A percentile compares a stretch with the other conserved stretches of the same genome.
Evolutionary conservation across 208 protist genomes (phyloP).

Genomic region (Crithidia fasciculata): DNA sequence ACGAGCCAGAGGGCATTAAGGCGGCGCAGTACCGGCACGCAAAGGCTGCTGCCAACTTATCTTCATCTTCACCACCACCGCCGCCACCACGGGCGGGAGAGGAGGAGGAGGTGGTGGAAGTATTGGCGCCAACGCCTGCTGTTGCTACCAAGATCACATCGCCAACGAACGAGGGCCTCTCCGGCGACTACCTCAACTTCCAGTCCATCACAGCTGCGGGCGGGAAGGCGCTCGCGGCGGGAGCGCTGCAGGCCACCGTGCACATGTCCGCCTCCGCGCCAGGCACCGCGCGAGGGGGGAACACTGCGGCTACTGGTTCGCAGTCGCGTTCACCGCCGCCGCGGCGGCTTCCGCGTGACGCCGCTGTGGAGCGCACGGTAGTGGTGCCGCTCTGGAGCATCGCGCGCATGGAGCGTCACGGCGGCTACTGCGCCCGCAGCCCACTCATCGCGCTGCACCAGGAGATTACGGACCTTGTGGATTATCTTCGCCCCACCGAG

Average conservation of each 20-base stretch:
- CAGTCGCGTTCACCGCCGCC: too few relatives aligned
- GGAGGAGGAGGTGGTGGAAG: not conserved
- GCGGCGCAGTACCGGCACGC: slow-evolving; percentile 23
- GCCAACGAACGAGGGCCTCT: slow-evolving; percentile 37
- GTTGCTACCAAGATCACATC: too few relatives aligned
- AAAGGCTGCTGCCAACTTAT: not conserved
- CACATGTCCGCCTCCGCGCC: not conserved
- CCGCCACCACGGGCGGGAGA: not conserved
- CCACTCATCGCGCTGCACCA: slow-evolving; percentile 80
- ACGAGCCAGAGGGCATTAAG: slow-evolving; percentile 37
- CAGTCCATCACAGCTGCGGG: slow-evolving; percentile 6
- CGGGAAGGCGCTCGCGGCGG: slow-evolving; percentile 17
- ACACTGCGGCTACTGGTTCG: too few relatives aligned
- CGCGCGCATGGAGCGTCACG: slow-evolving; percentile 37
- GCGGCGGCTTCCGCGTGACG: too few relatives aligned
- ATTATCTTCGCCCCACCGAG: slow-evolving; percentile 76
- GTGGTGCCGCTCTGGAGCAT: slow-evolving; percentile 51
- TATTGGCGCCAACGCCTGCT: not conserved
- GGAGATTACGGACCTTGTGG: slow-evolving; percentile 83
- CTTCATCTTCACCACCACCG: not conserved
- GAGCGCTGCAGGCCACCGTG: slow-evolving; percentile 51
- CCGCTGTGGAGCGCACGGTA: not conserved
- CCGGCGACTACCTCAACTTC: slow-evolving; percentile 67
- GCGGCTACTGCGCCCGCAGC: slow-evolving; percentile 62
- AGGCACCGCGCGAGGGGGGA: too few relatives aligned